These are phyloP conservation scores for Phaeoacremonium minimum DNA, from an alignment of 2,329 filamentous ascomycete species.

Conservation along the genomic window DNA sequence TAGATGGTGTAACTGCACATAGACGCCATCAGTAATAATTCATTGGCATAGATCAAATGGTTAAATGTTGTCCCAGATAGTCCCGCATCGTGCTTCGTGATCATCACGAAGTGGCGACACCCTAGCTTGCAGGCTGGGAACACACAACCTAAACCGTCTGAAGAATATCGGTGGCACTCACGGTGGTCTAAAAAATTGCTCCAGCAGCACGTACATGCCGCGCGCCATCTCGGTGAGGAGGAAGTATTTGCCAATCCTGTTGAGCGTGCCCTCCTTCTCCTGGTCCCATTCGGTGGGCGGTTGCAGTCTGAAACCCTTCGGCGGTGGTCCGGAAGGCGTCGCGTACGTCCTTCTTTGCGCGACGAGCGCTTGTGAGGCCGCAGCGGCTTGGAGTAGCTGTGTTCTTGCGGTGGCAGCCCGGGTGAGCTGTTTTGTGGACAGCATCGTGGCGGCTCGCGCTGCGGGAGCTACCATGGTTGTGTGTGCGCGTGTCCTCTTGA, in stretches of 20 bases:
- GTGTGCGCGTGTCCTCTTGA: neutral
- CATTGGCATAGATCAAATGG: too few relatives aligned
- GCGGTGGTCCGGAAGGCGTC: constrained; percentile 73
- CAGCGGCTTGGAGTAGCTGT: too few relatives aligned
- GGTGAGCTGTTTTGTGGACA: constrained; percentile 10
- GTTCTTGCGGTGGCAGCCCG: constrained; percentile 7
- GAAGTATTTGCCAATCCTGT: constrained; percentile 90
- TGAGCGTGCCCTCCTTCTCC: constrained; percentile 69
- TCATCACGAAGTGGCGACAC: too few relatives aligned
- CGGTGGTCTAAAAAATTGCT: constrained; percentile 98
- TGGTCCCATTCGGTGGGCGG: constrained; percentile 76
- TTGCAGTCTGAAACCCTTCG: constrained; percentile 74
- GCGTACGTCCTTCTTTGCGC: constrained; percentile 38
- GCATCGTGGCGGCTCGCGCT: constrained; percentile 5
- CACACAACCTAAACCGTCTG: neutral
- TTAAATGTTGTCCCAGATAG: too few relatives aligned
- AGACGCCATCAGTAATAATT: too few relatives aligned
- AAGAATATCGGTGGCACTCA: constrained; percentile 49
- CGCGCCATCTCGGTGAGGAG: constrained; percentile 92
- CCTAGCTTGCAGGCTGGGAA: too few relatives aligned
- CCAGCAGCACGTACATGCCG: constrained; percentile 95
- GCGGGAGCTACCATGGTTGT: constrained; percentile 6
- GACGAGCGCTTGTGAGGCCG: constrained; percentile 1
- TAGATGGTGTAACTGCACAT: constrained; percentile 95
- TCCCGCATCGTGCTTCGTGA: neutral